Evolutionary conservation across 208 protist species (phyloP), one percentile per base, ranked within the genome.

Genomic region (Crithidia brevicula): DNA sequence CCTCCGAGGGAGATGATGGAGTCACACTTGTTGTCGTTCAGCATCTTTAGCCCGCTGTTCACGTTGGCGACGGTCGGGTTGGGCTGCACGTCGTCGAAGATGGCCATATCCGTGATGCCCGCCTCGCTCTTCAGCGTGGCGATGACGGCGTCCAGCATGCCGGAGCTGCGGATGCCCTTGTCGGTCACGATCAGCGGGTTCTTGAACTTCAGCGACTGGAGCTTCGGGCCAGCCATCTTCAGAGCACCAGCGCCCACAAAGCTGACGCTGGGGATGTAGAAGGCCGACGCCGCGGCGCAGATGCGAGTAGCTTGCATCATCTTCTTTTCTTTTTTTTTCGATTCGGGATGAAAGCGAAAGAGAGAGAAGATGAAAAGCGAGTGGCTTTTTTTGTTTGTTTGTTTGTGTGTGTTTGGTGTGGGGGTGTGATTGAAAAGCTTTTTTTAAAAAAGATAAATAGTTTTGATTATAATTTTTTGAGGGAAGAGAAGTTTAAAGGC

Each of bases 1-100:
- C 94, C 94, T 56, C 93, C 91, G 46, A 97, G 72, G 45, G 77
- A 81, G 47, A 97, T 79, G 64, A 92, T 88, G 34, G 57, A 77
- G 73, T 92, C 86, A 36, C 77, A 85, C 20, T 74, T 63, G 54
- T 73, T 79, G 30, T 70, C 72, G 59, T 82, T 81, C 34, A 89
- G 74, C 51, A 81, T 38, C 53, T 77, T 81, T 38, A 88, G 73
- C 10, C 83, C 85, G 28, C 61, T 47, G 38, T 86, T 77, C 27
- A 91, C 86, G 64, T 87, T 88, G 34, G 50, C 61, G 28, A 77
- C 79, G 1, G 89, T 90, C 15, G 86, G 84, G 77, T 92, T 89
- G 13, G 81, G 83, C 64, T 89, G 63, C 71, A 84, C 75, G 31
- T 84, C 77, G 46, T 81, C 82, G 75, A 84, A 91, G 49, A 92